phyloP scores from a whole-genome alignment of 345 rosid genomes.

The Hibiscus mutabilis region DNA sequence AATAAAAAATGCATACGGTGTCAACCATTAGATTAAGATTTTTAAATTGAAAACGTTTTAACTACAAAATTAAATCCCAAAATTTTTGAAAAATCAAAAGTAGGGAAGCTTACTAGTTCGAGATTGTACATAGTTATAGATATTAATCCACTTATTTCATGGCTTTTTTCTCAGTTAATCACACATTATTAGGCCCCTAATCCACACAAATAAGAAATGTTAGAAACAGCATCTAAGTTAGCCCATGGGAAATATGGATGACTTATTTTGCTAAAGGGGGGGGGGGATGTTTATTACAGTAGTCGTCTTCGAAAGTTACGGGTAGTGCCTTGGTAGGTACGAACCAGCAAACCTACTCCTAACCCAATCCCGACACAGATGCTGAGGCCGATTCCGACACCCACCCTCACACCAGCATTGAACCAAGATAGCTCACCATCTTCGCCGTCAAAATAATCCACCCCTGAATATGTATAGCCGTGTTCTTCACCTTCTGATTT shows the following conservation, averaged over 20 bases:
- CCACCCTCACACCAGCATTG: conserved; percentile 93
- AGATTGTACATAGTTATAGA: not conserved
- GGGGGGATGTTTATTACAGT: conserved; percentile 18
- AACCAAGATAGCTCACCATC: conserved; percentile 90
- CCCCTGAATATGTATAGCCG: conserved; percentile 29
- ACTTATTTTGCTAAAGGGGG: not conserved
- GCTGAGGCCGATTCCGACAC: conserved; percentile 88
- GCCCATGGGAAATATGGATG: not conserved
- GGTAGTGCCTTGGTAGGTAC: conserved; percentile 65
- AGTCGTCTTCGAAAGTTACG: conserved; percentile 65
- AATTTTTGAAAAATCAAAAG: too few relatives aligned
- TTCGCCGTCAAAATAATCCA: conserved; percentile 41
- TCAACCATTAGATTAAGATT: too few relatives aligned
- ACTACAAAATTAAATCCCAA: too few relatives aligned
- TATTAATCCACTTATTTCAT: conserved; percentile 12
- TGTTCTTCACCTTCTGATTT: conserved; percentile 41
- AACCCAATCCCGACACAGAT: conserved; percentile 73
- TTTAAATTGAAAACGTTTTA: too few relatives aligned
- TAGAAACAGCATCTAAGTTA: conserved; percentile 13
- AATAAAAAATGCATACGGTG: too few relatives aligned
- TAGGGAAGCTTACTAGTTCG: too few relatives aligned
- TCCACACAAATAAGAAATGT: conserved; percentile 3
- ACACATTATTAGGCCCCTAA: conserved; percentile 13
- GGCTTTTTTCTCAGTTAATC: not conserved
- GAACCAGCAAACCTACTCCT: conserved; percentile 77